phyloP scores from a whole-genome alignment of 371 early-diverging fungal genomes.

The Synchytrium microbalum region DNA sequence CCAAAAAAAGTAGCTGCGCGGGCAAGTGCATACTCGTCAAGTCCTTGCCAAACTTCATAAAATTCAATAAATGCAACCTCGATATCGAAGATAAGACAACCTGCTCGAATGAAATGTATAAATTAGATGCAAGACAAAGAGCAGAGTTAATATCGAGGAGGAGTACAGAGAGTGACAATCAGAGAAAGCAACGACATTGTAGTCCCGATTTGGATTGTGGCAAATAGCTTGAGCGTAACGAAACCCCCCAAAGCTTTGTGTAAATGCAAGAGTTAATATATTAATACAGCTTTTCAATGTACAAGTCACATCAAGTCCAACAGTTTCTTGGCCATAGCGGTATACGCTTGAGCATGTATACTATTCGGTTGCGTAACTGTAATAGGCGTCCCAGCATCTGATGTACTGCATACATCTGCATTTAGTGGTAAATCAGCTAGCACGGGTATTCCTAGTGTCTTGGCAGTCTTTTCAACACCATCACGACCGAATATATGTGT shows the following conservation, averaged over 20 bases:
- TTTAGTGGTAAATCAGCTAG: conserved; percentile 75
- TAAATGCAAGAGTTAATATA: neutral
- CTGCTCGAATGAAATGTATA: too few species aligned
- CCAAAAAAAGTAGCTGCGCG: too few species aligned
- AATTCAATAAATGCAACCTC: too few species aligned
- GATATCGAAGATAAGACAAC: too few species aligned
- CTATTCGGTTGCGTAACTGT: conserved; percentile 60
- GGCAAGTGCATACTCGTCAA: too few species aligned
- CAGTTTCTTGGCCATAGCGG: conserved; percentile 52
- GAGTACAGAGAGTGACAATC: neutral
- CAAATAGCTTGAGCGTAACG: neutral
- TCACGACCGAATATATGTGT: conserved; percentile 73
- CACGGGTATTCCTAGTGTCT: conserved; percentile 52
- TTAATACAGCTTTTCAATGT: neutral
- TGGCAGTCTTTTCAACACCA: conserved; percentile 50
- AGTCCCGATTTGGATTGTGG: neutral
- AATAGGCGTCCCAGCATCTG: conserved; percentile 73
- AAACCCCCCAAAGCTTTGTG: neutral
- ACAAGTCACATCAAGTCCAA: conserved; percentile 24
- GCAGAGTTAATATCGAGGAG: neutral
- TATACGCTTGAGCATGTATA: conserved; percentile 51
- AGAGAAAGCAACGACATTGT: neutral
- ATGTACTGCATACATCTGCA: conserved; percentile 59
- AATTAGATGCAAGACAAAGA: neutral
- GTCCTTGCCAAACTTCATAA: too few species aligned